Conservation (phyloP, 495 filamentous ascomycete genomes). For the Aeminium ludgeri region DNA sequence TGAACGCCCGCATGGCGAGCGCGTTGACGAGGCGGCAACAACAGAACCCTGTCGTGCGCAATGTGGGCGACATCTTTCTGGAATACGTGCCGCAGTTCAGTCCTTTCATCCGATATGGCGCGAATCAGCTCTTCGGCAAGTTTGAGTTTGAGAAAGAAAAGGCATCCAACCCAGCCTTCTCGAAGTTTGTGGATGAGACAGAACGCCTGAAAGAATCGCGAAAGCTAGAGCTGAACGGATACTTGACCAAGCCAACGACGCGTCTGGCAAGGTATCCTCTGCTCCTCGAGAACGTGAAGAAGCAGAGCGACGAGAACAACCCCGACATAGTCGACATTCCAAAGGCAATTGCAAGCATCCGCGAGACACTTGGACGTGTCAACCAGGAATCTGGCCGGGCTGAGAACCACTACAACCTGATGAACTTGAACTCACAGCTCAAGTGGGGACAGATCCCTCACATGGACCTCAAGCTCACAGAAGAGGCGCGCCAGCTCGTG, state of each 20-base stretch:
- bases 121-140: constrained; percentile 91
- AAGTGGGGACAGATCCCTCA: constrained; percentile 74
- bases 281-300: constrained; percentile 77
- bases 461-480: constrained; percentile 86
- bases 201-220: constrained; percentile 90
- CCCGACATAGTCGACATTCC: constrained; percentile 85
- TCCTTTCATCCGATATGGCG: constrained; percentile 92
- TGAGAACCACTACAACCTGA: constrained; percentile 93
- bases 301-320: constrained; percentile 71
- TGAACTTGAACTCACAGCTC: constrained; percentile 74
- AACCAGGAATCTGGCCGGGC: constrained; percentile 92
- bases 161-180: constrained; percentile 65
- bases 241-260: constrained; percentile 95
- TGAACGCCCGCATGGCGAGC: constrained; percentile 76
- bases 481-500: constrained; percentile 81
- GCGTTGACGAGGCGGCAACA: constrained; percentile 79
- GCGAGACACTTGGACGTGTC: constrained; percentile 70
- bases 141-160: constrained; percentile 97
- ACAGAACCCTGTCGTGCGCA: constrained; percentile 69
- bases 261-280: constrained; percentile 89
- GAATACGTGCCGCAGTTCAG: constrained; percentile 82
- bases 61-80: constrained; percentile 87
- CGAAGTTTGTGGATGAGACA: constrained; percentile 89
- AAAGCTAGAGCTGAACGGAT: constrained; percentile 95
- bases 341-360: constrained; percentile 66